Conservation (phyloP, 108 stramenopile species). For the Parietichytrium sp. region DNA sequence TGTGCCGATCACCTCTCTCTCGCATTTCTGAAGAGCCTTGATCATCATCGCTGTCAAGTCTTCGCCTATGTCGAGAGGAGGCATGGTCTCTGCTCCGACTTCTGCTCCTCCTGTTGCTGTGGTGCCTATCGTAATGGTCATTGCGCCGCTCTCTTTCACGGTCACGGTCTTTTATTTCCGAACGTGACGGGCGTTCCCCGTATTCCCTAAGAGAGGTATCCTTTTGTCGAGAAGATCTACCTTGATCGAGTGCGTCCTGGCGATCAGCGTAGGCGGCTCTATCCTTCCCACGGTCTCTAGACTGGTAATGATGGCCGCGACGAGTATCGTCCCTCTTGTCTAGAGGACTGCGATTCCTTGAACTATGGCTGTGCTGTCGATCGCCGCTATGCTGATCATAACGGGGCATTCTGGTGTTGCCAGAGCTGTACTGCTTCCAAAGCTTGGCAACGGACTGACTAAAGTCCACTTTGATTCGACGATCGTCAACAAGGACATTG, state of each 20-base stretch:
- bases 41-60: background rate
- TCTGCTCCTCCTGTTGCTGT: background rate
- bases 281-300: background rate
- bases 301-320: background rate
- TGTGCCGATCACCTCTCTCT: background rate
- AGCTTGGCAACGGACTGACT: conserved; percentile 92
- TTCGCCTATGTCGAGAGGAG: background rate
- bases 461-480: conserved; percentile 86
- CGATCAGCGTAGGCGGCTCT: background rate
- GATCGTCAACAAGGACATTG: conserved; percentile 95
- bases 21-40: too few species aligned
- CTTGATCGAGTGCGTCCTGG: background rate
- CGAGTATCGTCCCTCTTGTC: background rate
- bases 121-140: too few species aligned
- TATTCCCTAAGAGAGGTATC: too few species aligned
- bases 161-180: too few species aligned
- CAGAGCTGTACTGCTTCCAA: conserved; percentile 64
- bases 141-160: too few species aligned
- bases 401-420: background rate
- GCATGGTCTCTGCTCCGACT: background rate
- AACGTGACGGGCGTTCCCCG: too few species aligned
- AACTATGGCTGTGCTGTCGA: background rate
- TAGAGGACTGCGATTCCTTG: background rate
- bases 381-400: background rate
- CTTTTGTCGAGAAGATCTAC: too few species aligned